A percentile compares a stretch with the other conserved stretches of the same genome.
Evolutionary conservation across 345 rosid genomes (phyloP).

Genomic region (Corchorus capsularis): DNA sequence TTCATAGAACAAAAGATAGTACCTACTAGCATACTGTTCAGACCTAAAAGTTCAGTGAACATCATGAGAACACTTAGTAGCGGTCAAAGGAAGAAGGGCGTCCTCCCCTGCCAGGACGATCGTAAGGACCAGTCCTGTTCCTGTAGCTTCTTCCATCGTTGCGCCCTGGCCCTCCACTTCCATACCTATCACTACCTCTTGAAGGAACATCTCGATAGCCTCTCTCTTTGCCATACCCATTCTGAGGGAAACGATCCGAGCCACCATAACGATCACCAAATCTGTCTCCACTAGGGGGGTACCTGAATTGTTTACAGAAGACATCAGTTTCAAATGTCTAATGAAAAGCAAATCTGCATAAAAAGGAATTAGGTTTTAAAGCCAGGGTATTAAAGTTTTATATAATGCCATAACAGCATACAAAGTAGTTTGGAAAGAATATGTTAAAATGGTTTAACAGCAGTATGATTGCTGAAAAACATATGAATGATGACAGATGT

Average conservation of each 20-base stretch:
- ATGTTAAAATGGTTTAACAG: background rate
- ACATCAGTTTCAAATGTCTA: background rate
- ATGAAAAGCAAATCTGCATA: background rate
- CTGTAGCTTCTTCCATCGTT: slow-evolving; percentile 73
- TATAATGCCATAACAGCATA: background rate
- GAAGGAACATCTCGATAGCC: slow-evolving; percentile 68
- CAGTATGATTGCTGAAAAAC: background rate
- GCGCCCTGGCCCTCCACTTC: slow-evolving; percentile 70
- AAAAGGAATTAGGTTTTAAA: background rate
- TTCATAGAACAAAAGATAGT: background rate
- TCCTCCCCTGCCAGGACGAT: slow-evolving; percentile 74
- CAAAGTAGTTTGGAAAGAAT: background rate
- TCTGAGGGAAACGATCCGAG: slow-evolving; percentile 72
- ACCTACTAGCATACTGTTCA: slow-evolving; percentile 17
- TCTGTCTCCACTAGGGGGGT: slow-evolving; percentile 70
- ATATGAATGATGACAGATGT: background rate
- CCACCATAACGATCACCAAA: slow-evolving; percentile 71
- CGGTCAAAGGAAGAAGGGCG: slow-evolving; percentile 78
- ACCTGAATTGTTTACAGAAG: slow-evolving; percentile 48
- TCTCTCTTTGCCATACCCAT: slow-evolving; percentile 69
- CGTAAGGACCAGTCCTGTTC: slow-evolving; percentile 75
- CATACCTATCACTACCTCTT: slow-evolving; percentile 67
- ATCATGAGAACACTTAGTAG: slow-evolving; percentile 32
- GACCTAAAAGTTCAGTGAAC: background rate
- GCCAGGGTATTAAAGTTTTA: background rate